Evolutionary conservation across 495 filamentous ascomycete genomes (phyloP).

Genomic region (Bacidia gigantensis): DNA sequence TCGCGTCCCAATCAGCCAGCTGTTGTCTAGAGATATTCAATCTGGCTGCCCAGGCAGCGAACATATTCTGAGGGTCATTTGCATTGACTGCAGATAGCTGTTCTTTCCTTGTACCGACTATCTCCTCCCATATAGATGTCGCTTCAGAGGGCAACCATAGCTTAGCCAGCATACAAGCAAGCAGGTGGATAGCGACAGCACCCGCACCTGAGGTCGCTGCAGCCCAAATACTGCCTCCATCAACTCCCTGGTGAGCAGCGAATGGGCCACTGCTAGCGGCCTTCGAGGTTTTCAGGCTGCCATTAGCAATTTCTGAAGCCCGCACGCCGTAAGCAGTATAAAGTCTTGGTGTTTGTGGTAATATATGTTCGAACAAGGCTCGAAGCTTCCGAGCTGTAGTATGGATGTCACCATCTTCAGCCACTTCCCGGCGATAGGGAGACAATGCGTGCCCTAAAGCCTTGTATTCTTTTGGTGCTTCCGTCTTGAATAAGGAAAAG

Average conservation of each 20-base stretch:
- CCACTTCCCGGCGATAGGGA: too few relatives aligned
- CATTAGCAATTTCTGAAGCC: too few relatives aligned
- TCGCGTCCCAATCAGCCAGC: conserved; percentile 27
- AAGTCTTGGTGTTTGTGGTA: too few relatives aligned
- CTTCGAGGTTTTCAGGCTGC: too few relatives aligned
- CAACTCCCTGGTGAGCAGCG: conserved; percentile 15
- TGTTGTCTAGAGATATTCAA: conserved; percentile 16
- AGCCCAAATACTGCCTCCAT: conserved; percentile 29
- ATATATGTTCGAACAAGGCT: too few relatives aligned
- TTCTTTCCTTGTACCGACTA: conserved; percentile 8
- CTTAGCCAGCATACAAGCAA: conserved; percentile 29
- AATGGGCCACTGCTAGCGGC: too few relatives aligned
- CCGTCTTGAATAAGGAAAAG: too few relatives aligned
- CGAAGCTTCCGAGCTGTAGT: too few relatives aligned
- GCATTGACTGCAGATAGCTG: not conserved
- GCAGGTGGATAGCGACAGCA: conserved; percentile 23
- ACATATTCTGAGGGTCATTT: not conserved
- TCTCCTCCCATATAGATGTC: conserved; percentile 23
- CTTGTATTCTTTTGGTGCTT: too few relatives aligned
- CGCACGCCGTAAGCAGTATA: too few relatives aligned
- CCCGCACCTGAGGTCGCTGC: conserved; percentile 26
- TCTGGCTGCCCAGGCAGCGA: conserved; percentile 6
- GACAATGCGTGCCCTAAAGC: too few relatives aligned
- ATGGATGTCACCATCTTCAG: too few relatives aligned
- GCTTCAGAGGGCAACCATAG: conserved; percentile 23